Evolutionary conservation across 2,329 filamentous ascomycete genomes (phyloP).

Genomic region (Ciborinia camelliae): DNA sequence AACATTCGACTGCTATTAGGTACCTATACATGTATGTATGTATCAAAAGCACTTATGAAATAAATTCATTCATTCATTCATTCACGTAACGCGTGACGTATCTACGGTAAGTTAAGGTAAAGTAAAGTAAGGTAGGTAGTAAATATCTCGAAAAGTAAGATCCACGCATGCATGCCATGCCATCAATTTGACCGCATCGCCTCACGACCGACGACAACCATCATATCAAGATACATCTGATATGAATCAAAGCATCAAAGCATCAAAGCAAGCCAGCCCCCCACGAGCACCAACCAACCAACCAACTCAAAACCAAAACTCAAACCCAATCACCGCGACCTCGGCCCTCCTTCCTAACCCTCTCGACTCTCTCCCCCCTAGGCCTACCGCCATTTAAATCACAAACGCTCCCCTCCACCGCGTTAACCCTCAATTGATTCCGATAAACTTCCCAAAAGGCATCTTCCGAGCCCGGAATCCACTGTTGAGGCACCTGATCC

Average conservation of each 20-base stretch:
- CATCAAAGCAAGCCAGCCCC: too few relatives aligned
- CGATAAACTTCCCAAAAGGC: slow-evolving; percentile 35
- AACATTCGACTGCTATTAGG: too few relatives aligned
- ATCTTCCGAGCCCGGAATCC: slow-evolving; percentile 25
- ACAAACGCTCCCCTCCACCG: slow-evolving; percentile 32
- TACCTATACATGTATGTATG: too few relatives aligned
- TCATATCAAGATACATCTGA: too few relatives aligned
- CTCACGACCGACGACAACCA: too few relatives aligned
- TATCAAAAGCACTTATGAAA: too few relatives aligned
- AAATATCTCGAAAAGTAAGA: not conserved
- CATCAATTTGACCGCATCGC: not conserved
- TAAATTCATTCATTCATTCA: not conserved
- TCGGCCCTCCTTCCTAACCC: not conserved
- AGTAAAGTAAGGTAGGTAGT: too few relatives aligned
- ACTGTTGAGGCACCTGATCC: slow-evolving; percentile 18
- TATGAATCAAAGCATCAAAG: not conserved
- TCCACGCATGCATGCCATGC: not conserved
- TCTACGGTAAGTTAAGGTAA: too few relatives aligned
- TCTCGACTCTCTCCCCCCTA: not conserved
- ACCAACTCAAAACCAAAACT: not conserved
- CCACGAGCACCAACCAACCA: too few relatives aligned
- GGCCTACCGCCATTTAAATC: slow-evolving; percentile 22
- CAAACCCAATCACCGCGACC: not conserved
- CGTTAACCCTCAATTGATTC: slow-evolving; percentile 38
- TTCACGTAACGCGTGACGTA: not conserved